phyloP scores from a whole-genome alignment of 1,284 basidiomycete genomes.

The Puccinia coronata region DNA sequence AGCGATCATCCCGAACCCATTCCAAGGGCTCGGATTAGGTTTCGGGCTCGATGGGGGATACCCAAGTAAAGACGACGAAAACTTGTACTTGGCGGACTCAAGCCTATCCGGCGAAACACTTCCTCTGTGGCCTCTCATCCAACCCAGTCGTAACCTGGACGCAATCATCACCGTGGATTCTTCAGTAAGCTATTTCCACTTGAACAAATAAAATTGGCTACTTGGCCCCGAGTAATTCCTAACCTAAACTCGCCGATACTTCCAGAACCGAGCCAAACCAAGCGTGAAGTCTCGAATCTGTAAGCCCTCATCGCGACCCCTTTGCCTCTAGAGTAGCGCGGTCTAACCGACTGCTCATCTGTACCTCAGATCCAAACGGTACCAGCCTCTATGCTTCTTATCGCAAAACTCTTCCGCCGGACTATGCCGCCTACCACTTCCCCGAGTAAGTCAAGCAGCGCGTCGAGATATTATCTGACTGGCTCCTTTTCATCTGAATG shows the following conservation, averaged over 20 bases:
- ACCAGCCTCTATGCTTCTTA: slow-evolving; percentile 47
- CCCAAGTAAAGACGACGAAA: slow-evolving; percentile 22
- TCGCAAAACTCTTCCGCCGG: slow-evolving; percentile 37
- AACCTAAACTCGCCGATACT: background rate
- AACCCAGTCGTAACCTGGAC: slow-evolving; percentile 57
- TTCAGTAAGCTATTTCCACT: slow-evolving; percentile 15
- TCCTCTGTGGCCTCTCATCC: slow-evolving; percentile 57
- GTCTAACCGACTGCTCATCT: background rate
- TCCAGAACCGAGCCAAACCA: slow-evolving; percentile 47
- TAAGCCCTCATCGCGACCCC: slow-evolving; percentile 15
- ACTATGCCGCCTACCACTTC: slow-evolving; percentile 44
- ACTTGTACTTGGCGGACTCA: slow-evolving; percentile 44
- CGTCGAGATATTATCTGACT: background rate
- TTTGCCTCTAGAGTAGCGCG: background rate
- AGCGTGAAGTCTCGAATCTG: slow-evolving; percentile 44
- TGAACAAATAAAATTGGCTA: background rate
- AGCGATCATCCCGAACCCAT: slow-evolving; percentile 50
- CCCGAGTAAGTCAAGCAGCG: slow-evolving; percentile 28
- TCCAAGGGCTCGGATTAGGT: slow-evolving; percentile 43
- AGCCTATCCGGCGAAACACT: slow-evolving; percentile 54
- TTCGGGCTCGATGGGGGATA: slow-evolving; percentile 40
- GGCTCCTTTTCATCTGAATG: background rate
- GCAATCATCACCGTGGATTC: slow-evolving; percentile 53
- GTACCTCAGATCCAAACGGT: slow-evolving; percentile 43
- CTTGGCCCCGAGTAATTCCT: background rate